Evolutionary conservation across 371 early-diverging fungal genomes (phyloP), one percentile per base, ranked within the genome.

Genomic region (Batkoa obscura): DNA sequence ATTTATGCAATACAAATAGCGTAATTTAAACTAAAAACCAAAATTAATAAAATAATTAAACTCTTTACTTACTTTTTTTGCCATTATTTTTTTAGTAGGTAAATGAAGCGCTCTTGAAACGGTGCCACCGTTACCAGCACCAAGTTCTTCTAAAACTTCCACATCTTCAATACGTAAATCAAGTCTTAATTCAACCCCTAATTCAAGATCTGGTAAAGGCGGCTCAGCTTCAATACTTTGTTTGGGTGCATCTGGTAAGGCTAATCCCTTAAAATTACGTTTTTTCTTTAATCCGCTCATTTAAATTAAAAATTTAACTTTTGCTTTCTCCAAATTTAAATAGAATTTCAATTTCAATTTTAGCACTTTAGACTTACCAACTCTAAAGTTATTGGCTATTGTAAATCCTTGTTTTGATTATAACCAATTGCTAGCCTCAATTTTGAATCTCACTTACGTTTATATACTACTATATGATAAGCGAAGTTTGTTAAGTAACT

Each of bases 141-240:
- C 92, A 8, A 91, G 70, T 62, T 89, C 89, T 60, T 75, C 71
- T n/a, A 88, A 59, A 0, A 75, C 68, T 49, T 74, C 69, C 56
- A 94, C 72, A 65, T 94, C 93, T 60, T 88, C 88, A 47, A 77
- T 72, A 61, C 84, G 78, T 58, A 88, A 67, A 70, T 87, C 87
- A 63, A 84, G 66, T 49, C 80, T 73, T 56, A 82, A 69, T 60
- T 84, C 85, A 2, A 82, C 68, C 1, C 85, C 85, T 48, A 82
- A 75, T 52, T 84, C 83, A 43, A 84, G 65, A 56, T 73, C 75
- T 31, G 72, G 72, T 42, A 75, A 52, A 13, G 39, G 13, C 6
- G 41, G 41, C 6, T n/a, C 13, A 2, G 15, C 10, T 33, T 9
- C 6, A 10, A 38, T 17, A 42, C 12, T 32, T 30, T 9, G 17